Evolutionary conservation across 495 filamentous ascomycete species (phyloP).

Genomic region (Aspergillus steynii): DNA sequence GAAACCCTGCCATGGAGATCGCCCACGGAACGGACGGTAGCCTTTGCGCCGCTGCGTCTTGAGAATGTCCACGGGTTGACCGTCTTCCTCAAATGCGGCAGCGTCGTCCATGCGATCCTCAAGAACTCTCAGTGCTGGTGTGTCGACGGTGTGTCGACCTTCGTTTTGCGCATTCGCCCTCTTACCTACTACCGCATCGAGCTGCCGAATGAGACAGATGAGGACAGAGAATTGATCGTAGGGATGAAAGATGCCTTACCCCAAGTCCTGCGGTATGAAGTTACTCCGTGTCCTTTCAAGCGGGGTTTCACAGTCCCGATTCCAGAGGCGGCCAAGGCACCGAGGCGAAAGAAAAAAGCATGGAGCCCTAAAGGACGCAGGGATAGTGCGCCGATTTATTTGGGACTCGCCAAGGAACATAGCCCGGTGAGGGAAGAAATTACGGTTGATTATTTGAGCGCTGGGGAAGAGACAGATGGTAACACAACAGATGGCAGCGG

Average conservation of each 20-base stretch:
- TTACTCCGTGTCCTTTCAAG: conserved; percentile 82
- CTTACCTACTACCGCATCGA: conserved; percentile 90
- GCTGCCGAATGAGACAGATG: conserved; percentile 60
- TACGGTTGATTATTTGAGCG: conserved; percentile 30
- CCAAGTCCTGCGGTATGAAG: conserved; percentile 77
- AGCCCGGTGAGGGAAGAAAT: conserved; percentile 18
- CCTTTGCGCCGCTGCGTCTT: conserved; percentile 74
- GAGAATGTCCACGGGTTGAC: conserved; percentile 80
- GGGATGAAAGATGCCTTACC: conserved; percentile 68
- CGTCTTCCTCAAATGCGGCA: conserved; percentile 81
- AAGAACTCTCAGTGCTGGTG: conserved; percentile 92
- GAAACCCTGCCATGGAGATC: conserved; percentile 71
- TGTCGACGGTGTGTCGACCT: conserved; percentile 80
- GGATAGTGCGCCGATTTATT: conserved; percentile 33
- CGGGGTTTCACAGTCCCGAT: conserved; percentile 72
- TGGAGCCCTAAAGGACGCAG: conserved; percentile 65
- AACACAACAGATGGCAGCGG: conserved; percentile 40
- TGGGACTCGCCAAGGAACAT: conserved; percentile 13
- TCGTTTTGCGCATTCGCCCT: conserved; percentile 75
- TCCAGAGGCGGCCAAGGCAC: conserved; percentile 66
- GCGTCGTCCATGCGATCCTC: conserved; percentile 77
- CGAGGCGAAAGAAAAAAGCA: conserved; percentile 60
- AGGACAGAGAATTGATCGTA: conserved; percentile 59
- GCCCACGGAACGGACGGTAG: conserved; percentile 76
- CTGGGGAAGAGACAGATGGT: conserved; percentile 41